phyloP scores from a whole-genome alignment of 306 rosid species.

The Crotalaria pallida region DNA sequence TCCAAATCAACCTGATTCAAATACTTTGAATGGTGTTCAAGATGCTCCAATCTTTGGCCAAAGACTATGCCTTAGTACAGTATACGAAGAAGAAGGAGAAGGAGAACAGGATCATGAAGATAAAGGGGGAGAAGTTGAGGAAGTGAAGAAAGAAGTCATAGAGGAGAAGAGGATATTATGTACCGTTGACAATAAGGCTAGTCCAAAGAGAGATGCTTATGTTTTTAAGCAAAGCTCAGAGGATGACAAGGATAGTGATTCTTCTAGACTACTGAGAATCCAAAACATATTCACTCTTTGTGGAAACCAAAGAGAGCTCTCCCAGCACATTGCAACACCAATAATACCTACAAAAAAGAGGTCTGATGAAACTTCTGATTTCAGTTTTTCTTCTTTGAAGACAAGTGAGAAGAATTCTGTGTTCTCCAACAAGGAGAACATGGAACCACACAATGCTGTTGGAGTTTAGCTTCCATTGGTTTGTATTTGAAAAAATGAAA shows the following conservation, averaged over 20 bases:
- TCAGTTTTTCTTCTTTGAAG: slow-evolving; percentile 27
- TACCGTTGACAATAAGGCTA: slow-evolving; percentile 33
- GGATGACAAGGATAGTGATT: slow-evolving; percentile 42
- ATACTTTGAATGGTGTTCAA: slow-evolving; percentile 21
- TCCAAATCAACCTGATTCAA: slow-evolving; percentile 29
- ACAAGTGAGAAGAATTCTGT: slow-evolving; percentile 31
- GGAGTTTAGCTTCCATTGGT: slow-evolving; percentile 26
- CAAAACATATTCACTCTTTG: slow-evolving; percentile 90
- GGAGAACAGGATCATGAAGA: slow-evolving; percentile 44
- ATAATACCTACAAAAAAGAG: slow-evolving; percentile 33
- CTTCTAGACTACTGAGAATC: slow-evolving; percentile 53
- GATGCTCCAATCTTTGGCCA: slow-evolving; percentile 48
- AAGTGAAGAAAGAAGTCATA: slow-evolving; percentile 76
- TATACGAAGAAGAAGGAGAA: slow-evolving; percentile 73
- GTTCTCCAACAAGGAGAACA: slow-evolving; percentile 40
- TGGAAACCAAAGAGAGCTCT: slow-evolving; percentile 86
- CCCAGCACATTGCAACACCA: slow-evolving; percentile 49
- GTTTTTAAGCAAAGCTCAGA: slow-evolving; percentile 36
- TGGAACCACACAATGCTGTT: slow-evolving; percentile 28
- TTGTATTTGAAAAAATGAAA: neutral
- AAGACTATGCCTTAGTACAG: slow-evolving; percentile 67
- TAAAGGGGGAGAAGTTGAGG: slow-evolving; percentile 47
- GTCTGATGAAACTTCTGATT: slow-evolving; percentile 24
- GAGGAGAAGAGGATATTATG: slow-evolving; percentile 88
- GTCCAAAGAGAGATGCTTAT: slow-evolving; percentile 36